phyloP scores from a whole-genome alignment of 768 basidiomycete genomes.

The Collybia sp. region DNA sequence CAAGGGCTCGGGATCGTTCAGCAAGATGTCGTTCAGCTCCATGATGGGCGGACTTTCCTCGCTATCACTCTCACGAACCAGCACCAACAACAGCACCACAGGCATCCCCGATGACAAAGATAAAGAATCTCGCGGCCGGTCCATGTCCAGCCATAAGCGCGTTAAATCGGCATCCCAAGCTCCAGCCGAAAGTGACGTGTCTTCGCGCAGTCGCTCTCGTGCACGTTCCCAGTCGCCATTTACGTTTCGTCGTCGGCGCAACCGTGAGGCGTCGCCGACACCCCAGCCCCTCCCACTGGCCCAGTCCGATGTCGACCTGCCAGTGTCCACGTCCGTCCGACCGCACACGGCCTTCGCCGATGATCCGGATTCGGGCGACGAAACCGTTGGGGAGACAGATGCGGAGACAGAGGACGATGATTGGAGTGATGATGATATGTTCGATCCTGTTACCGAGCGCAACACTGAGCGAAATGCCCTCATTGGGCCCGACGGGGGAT shows the following conservation, averaged over 20 bases:
- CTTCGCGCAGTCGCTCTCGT: constrained; percentile 50
- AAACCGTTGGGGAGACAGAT: constrained; percentile 43
- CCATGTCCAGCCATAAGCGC: constrained; percentile 39
- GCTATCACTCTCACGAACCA: constrained; percentile 50
- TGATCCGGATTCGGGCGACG: constrained; percentile 62
- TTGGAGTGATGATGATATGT: constrained; percentile 54
- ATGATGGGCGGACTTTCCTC: constrained; percentile 71
- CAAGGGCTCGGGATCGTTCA: constrained; percentile 46
- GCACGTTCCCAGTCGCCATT: constrained; percentile 83
- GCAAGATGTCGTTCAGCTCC: constrained; percentile 58
- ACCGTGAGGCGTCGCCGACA: constrained; percentile 51
- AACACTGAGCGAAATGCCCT: constrained; percentile 86
- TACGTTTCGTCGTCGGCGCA: constrained; percentile 60
- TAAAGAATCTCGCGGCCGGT: constrained; percentile 50
- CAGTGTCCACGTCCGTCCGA: constrained; percentile 49
- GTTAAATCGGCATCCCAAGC: constrained; percentile 47
- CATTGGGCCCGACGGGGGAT: constrained; percentile 25
- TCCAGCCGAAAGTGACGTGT: constrained; percentile 27
- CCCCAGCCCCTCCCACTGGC: constrained; percentile 54
- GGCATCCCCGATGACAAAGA: constrained; percentile 27
- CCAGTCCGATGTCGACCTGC: constrained; percentile 58
- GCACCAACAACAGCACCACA: constrained; percentile 36
- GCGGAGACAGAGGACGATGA: constrained; percentile 57
- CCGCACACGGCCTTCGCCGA: constrained; percentile 63
- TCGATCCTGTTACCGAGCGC: constrained; percentile 78